phyloP scores from a whole-genome alignment of 768 basidiomycete species.

The Russula griseocarnosa region DNA sequence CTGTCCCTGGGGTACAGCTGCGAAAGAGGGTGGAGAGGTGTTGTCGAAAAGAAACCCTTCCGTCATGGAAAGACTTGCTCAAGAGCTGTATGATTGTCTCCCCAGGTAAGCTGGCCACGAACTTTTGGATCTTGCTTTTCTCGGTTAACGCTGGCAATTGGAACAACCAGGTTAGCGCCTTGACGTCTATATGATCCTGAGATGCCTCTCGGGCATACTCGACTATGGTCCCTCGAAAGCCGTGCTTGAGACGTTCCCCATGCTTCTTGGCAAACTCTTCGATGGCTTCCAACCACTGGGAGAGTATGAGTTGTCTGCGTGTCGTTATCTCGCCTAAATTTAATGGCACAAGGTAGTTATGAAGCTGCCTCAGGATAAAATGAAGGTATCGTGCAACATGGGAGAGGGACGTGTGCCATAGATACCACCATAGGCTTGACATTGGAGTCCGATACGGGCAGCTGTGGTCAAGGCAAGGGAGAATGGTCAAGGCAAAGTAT shows the following conservation, averaged over 20 bases:
- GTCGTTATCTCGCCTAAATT: conserved; percentile 3
- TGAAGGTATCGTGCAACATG: not conserved
- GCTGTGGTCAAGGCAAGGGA: conserved; percentile 20
- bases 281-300: not conserved
- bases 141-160: not conserved
- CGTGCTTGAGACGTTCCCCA: not conserved
- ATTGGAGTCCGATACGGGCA: conserved; percentile 29
- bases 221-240: conserved; percentile 8
- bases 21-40: conserved; percentile 9
- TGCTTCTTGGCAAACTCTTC: not conserved
- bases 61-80: not conserved
- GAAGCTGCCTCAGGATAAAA: conserved; percentile 1
- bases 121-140: conserved; percentile 3
- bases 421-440: conserved; percentile 5
- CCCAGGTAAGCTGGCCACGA: conserved; percentile 6
- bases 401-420: not conserved
- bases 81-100: conserved; percentile 3
- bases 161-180: conserved; percentile 5
- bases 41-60: not conserved
- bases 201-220: not conserved
- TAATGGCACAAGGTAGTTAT: conserved; percentile 2
- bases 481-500: conserved; percentile 22
- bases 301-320: not conserved
- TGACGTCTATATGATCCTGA: not conserved
- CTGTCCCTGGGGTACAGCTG: conserved; percentile 1